phyloP scores from a whole-genome alignment of 2,329 filamentous ascomycete genomes.

The Dothidotthia symphoricarpi region DNA sequence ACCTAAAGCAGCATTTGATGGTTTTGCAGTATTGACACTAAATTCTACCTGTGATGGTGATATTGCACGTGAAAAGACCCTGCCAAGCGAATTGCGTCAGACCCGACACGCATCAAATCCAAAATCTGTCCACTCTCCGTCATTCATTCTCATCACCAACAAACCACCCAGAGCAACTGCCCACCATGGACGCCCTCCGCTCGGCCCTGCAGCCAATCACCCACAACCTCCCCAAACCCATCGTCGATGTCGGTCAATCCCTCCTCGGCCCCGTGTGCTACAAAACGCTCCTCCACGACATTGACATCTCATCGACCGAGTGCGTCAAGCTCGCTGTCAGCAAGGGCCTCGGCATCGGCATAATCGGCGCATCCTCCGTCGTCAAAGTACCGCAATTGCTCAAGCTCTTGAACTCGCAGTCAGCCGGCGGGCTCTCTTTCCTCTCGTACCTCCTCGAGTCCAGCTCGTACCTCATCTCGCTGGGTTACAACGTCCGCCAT shows the following conservation, averaged over 20 bases:
- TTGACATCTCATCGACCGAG: constrained; percentile 71
- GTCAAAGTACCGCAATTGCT: constrained; percentile 97
- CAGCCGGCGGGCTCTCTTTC: constrained; percentile 81
- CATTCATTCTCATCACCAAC: constrained; percentile 2
- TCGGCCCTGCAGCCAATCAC: constrained; percentile 46
- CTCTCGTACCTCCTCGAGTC: constrained; percentile 93
- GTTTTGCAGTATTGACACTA: too few relatives aligned
- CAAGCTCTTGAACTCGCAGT: constrained; percentile 80
- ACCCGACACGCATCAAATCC: constrained; percentile 2
- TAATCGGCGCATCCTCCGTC: constrained; percentile 83
- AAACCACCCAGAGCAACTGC: constrained; percentile 6
- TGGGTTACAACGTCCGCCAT: constrained; percentile 89
- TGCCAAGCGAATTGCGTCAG: constrained; percentile 14
- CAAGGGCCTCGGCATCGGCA: constrained; percentile 89
- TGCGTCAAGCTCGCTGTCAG: constrained; percentile 89
- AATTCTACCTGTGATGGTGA: too few relatives aligned
- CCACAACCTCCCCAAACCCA: constrained; percentile 45
- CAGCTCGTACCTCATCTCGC: constrained; percentile 77
- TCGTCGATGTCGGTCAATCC: constrained; percentile 34
- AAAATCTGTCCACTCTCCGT: constrained; percentile 1
- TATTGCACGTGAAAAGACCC: background rate
- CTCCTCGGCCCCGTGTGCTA: constrained; percentile 86
- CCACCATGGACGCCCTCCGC: constrained; percentile 48
- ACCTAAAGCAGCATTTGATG: too few relatives aligned
- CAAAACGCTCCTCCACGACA: constrained; percentile 76